These are phyloP conservation scores for Aspergillus neotritici DNA, from an alignment of 2,329 filamentous ascomycete species.

Conservation along the genomic window DNA sequence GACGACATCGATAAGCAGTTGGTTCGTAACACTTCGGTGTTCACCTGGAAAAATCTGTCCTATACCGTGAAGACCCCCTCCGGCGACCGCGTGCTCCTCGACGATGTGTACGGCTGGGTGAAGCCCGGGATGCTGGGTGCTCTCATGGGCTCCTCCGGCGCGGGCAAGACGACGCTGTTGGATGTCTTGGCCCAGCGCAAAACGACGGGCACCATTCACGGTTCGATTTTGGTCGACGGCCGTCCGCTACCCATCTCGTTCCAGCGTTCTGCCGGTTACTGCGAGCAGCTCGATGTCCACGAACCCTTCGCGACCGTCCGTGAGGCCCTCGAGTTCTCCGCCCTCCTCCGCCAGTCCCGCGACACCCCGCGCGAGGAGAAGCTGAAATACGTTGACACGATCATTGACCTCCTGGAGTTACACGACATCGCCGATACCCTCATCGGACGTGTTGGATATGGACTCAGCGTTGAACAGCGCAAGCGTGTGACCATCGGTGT, in stretches of 20 bases:
- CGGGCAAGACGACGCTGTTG: conserved; percentile 69
- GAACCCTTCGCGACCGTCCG: conserved; percentile 60
- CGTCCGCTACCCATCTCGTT: conserved; percentile 55
- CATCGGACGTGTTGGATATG: conserved; percentile 42
- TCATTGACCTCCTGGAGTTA: conserved; percentile 59
- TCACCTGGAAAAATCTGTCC: conserved; percentile 68
- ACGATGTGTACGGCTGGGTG: conserved; percentile 67
- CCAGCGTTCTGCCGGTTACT: conserved; percentile 62
- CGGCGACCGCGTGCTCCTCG: conserved; percentile 54
- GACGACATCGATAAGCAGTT: conserved; percentile 39
- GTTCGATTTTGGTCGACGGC: conserved; percentile 63
- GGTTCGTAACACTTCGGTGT: conserved; percentile 60
- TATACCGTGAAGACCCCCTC: conserved; percentile 61
- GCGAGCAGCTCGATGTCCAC: conserved; percentile 64
- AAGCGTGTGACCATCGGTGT: conserved; percentile 68
- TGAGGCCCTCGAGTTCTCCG: conserved; percentile 62
- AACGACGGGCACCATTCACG: conserved; percentile 55
- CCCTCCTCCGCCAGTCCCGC: conserved; percentile 54
- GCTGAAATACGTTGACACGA: conserved; percentile 58
- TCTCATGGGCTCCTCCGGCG: conserved; percentile 70
- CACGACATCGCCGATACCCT: conserved; percentile 60
- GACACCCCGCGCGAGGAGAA: conserved; percentile 53
- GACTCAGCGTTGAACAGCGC: conserved; percentile 58
- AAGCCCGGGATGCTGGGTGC: conserved; percentile 73
- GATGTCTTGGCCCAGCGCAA: conserved; percentile 70